phyloP scores from a whole-genome alignment of 2,329 filamentous ascomycete species.

The Claviceps citrina region DNA sequence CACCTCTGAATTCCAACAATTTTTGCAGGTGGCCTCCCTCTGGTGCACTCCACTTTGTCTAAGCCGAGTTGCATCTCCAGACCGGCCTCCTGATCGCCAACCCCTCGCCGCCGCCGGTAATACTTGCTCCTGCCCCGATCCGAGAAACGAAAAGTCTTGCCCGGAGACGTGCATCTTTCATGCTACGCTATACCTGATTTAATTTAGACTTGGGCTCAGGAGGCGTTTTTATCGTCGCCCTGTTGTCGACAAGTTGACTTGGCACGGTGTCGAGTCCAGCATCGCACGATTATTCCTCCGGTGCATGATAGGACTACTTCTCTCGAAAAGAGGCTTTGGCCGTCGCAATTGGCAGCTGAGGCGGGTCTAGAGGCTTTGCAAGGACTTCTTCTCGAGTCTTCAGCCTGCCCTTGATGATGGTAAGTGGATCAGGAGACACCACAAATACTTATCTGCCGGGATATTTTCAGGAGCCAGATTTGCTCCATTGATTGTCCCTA shows the following conservation, averaged over 20 bases:
- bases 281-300: constrained; percentile 11
- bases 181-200: constrained; percentile 19
- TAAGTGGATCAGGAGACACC: constrained; percentile 18
- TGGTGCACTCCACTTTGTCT: neutral
- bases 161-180: constrained; percentile 7
- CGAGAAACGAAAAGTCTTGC: neutral
- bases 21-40: neutral
- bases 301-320: constrained; percentile 15
- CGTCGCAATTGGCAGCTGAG: constrained; percentile 12
- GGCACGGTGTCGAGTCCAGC: constrained; percentile 11
- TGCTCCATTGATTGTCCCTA: neutral
- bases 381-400: constrained; percentile 20
- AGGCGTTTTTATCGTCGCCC: constrained; percentile 17
- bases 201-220: constrained; percentile 15
- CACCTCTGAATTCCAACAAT: neutral
- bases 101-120: neutral
- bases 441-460: neutral
- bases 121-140: neutral
- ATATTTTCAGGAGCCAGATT: neutral
- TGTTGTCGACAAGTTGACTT: constrained; percentile 11
- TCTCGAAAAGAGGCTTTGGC: constrained; percentile 5
- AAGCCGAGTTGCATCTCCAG: neutral
- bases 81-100: neutral
- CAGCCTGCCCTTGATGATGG: constrained; percentile 32
- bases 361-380: constrained; percentile 18